These are phyloP conservation scores for Amanita pallidorosea DNA, from an alignment of 768 basidiomycete species.

Conservation along the genomic window DNA sequence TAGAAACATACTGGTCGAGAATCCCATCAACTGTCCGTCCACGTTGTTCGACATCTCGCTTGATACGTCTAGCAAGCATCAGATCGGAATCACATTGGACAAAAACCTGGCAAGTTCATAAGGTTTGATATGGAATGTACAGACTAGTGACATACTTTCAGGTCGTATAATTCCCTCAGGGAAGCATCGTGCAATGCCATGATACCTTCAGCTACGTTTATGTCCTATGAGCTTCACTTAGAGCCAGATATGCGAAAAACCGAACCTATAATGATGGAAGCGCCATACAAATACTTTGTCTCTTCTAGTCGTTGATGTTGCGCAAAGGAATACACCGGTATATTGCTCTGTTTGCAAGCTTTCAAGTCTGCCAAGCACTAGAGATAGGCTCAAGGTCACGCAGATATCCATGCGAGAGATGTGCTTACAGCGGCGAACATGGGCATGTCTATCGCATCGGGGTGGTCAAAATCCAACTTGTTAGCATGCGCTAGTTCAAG, in stretches of 20 bases:
- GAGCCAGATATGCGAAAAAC: neutral
- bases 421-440: constrained; percentile 65
- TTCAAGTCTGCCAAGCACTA: constrained; percentile 88
- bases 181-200: constrained; percentile 77
- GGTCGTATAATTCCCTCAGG: constrained; percentile 76
- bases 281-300: constrained; percentile 86
- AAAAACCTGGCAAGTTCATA: constrained; percentile 42
- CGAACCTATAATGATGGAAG: constrained; percentile 79
- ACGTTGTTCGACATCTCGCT: constrained; percentile 80
- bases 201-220: constrained; percentile 83
- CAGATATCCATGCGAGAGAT: neutral
- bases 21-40: constrained; percentile 80
- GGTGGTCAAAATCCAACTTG: constrained; percentile 82
- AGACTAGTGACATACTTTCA: constrained; percentile 50
- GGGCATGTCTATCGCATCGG: constrained; percentile 85
- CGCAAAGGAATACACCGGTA: constrained; percentile 91
- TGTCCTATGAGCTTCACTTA: neutral
- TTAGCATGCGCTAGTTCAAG: constrained; percentile 75
- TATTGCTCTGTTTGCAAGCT: constrained; percentile 71
- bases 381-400: neutral
- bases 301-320: constrained; percentile 77
- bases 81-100: constrained; percentile 93
- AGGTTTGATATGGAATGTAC: neutral
- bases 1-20: constrained; percentile 63
- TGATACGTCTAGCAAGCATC: constrained; percentile 91